phyloP scores from a whole-genome alignment of 2,329 filamentous ascomycete genomes.

The Pseudogymnoascus sp. region DNA sequence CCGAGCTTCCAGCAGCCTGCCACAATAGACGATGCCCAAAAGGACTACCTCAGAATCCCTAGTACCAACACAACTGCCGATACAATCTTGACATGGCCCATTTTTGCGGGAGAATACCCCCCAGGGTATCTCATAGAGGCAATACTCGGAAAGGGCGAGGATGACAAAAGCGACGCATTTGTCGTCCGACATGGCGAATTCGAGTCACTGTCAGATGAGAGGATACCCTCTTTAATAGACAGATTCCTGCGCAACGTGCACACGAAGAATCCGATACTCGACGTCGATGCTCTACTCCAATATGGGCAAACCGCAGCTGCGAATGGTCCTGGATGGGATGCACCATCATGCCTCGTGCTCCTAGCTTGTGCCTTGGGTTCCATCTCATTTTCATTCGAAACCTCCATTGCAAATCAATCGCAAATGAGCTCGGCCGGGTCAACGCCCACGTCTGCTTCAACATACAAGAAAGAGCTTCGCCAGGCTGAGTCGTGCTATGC shows the following conservation, averaged over 20 bases:
- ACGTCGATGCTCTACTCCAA: constrained; percentile 24
- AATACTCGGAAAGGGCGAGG: not conserved
- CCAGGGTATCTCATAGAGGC: constrained; percentile 7
- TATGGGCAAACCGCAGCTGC: constrained; percentile 22
- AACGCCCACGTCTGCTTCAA: not conserved
- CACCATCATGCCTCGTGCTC: constrained; percentile 28
- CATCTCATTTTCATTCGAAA: constrained; percentile 24
- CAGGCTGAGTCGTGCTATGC: constrained; percentile 27
- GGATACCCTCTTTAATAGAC: constrained; percentile 26
- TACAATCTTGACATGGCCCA: constrained; percentile 25
- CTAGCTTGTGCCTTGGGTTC: constrained; percentile 28
- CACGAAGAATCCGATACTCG: constrained; percentile 32
- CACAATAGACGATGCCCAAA: not conserved
- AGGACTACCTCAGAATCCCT: constrained; percentile 24
- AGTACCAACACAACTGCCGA: constrained; percentile 23
- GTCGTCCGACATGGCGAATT: not conserved
- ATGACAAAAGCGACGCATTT: not conserved
- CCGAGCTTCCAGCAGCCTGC: not conserved
- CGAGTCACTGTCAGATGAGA: constrained; percentile 21
- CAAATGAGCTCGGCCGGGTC: not conserved
- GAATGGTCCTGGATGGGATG: constrained; percentile 29
- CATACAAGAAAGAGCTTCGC: constrained; percentile 15
- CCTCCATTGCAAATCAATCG: constrained; percentile 7
- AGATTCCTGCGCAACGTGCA: constrained; percentile 29
- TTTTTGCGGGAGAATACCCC: constrained; percentile 19